phyloP scores from a whole-genome alignment of 2,329 filamentous ascomycete species.

The Fusarium citri region DNA sequence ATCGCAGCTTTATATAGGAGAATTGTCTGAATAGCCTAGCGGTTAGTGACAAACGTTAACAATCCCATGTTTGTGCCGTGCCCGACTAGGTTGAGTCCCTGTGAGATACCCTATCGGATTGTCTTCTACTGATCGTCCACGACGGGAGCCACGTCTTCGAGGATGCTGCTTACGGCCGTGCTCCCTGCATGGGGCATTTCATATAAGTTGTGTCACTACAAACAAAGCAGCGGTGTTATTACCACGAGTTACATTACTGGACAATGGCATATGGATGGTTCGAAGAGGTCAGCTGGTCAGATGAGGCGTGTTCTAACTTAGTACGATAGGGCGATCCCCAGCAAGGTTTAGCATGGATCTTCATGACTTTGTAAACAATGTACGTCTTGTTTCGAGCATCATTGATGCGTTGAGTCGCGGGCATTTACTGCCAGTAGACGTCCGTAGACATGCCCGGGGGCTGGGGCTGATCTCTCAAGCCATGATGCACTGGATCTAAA shows the following conservation, averaged over 20 bases:
- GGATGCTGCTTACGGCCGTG: conserved; percentile 26
- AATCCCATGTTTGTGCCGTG: neutral
- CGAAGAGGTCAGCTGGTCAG: conserved; percentile 37
- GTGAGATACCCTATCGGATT: conserved; percentile 21
- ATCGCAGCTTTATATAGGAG: conserved; percentile 32
- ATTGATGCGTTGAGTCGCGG: conserved; percentile 18
- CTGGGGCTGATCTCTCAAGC: conserved; percentile 5
- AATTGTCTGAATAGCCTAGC: neutral
- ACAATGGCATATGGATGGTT: conserved; percentile 16
- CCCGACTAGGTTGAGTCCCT: neutral
- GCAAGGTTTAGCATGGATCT: conserved; percentile 29
- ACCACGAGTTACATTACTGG: conserved; percentile 24
- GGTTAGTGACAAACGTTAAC: conserved; percentile 9
- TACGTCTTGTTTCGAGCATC: conserved; percentile 8
- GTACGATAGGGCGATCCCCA: conserved; percentile 23
- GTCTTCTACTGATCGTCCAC: conserved; percentile 4
- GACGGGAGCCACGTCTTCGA: conserved; percentile 27
- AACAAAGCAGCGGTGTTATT: conserved; percentile 10
- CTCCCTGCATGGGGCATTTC: conserved; percentile 1
- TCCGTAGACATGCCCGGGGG: neutral
- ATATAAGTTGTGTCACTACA: conserved; percentile 41
- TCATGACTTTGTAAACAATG: conserved; percentile 13
- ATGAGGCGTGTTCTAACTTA: conserved; percentile 23
- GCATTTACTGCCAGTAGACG: neutral
- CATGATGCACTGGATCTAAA: conserved; percentile 28